phyloP scores from a whole-genome alignment of 805 yeast species.

The Saccharomycopsis amapae region DNA sequence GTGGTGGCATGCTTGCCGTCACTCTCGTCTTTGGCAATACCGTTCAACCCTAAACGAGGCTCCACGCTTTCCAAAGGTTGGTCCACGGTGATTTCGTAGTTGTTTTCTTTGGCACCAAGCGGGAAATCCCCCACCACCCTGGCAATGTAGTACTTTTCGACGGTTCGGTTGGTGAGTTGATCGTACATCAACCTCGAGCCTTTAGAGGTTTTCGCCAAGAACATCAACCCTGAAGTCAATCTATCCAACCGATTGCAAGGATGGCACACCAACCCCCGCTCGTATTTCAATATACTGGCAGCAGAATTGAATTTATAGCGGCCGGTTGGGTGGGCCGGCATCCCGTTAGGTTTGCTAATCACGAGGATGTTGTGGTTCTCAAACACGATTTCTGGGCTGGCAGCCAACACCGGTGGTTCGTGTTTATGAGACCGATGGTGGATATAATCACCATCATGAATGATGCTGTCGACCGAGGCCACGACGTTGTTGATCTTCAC shows the following conservation, averaged over 20 bases:
- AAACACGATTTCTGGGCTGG: conserved; percentile 49
- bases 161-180: conserved; percentile 59
- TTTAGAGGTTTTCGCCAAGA: conserved; percentile 72
- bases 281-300: conserved; percentile 68
- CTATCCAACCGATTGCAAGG: conserved; percentile 88
- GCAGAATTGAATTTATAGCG: conserved; percentile 68
- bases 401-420: conserved; percentile 72
- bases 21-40: conserved; percentile 29
- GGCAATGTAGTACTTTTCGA: conserved; percentile 78
- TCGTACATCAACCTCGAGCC: conserved; percentile 72
- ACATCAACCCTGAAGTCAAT: conserved; percentile 89
- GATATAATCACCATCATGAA: conserved; percentile 78
- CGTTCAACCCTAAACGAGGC: conserved; percentile 65
- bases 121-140: conserved; percentile 87
- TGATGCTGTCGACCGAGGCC: conserved; percentile 56
- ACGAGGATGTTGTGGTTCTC: conserved; percentile 73
- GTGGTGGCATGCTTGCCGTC: conserved; percentile 63
- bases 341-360: conserved; percentile 88
- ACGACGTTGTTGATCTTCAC: conserved; percentile 62
- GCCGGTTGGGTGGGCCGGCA: conserved; percentile 96
- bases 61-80: conserved; percentile 63
- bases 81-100: conserved; percentile 47
- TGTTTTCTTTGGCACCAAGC: neutral
- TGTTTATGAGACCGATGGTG: conserved; percentile 78
- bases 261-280: conserved; percentile 57